Conservation (phyloP, 495 filamentous ascomycete genomes). For the Jackrogersella multiformis region DNA sequence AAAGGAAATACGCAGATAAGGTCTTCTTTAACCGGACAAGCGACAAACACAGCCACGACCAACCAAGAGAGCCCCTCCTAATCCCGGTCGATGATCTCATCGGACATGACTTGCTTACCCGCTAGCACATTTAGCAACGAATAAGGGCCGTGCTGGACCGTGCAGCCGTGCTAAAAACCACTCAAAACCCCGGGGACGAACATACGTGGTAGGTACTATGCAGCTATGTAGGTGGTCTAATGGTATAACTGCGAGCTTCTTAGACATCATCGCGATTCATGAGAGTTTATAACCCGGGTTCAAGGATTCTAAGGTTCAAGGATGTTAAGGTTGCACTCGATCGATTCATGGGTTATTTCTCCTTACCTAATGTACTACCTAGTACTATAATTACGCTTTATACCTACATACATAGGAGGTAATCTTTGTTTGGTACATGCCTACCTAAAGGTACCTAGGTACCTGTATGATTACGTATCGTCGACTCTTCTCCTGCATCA, state of each 20-base stretch:
- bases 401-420: too few relatives aligned
- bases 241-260: too few relatives aligned
- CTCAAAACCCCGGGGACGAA: constrained; percentile 19
- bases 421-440: too few relatives aligned
- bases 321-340: constrained; percentile 32
- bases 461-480: too few relatives aligned
- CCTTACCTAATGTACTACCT: too few relatives aligned
- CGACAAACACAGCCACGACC: constrained; percentile 35
- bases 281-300: constrained; percentile 6
- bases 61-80: constrained; percentile 48
- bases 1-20: neutral
- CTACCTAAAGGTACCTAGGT: too few relatives aligned
- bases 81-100: constrained; percentile 47
- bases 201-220: too few relatives aligned
- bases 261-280: constrained; percentile 18
- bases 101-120: constrained; percentile 29
- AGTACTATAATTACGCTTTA: too few relatives aligned
- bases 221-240: too few relatives aligned
- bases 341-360: constrained; percentile 39
- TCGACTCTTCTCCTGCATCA: too few relatives aligned
- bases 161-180: constrained; percentile 21
- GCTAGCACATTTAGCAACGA: constrained; percentile 19
- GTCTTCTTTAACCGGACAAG: constrained; percentile 28
- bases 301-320: constrained; percentile 25
- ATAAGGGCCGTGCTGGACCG: too few relatives aligned